These are phyloP conservation scores for Globisporangium paroecandrum DNA, from an alignment of 352 stramenopile species.

Conservation along the genomic window DNA sequence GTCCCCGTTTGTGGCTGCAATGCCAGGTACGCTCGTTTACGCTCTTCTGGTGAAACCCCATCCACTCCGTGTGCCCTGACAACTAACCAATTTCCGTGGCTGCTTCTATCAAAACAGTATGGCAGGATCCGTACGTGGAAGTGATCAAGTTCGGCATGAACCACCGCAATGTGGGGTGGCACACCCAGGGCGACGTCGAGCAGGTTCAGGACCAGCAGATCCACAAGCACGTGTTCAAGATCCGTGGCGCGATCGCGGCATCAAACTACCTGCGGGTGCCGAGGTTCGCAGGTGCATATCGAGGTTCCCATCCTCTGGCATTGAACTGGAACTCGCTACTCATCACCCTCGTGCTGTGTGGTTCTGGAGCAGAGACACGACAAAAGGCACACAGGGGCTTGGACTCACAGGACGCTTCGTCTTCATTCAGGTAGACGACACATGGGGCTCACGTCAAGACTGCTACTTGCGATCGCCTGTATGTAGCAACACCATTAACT, in stretches of 20 bases:
- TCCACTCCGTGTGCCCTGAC: neutral
- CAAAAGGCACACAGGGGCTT: slow-evolving; percentile 50
- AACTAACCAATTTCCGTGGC: neutral
- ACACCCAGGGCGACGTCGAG: slow-evolving; percentile 63
- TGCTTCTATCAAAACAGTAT: slow-evolving; percentile 34
- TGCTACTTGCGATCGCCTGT: neutral
- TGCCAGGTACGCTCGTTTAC: slow-evolving; percentile 25
- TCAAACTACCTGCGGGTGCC: slow-evolving; percentile 76
- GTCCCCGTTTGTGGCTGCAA: slow-evolving; percentile 24
- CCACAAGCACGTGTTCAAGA: slow-evolving; percentile 76
- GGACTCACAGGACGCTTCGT: slow-evolving; percentile 63
- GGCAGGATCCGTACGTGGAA: slow-evolving; percentile 86
- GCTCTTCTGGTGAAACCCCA: neutral
- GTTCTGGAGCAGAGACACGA: slow-evolving; percentile 27
- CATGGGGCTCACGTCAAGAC: neutral
- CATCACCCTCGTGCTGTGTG: neutral
- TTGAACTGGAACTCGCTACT: neutral
- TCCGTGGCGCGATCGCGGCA: slow-evolving; percentile 66
- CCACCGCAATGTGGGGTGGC: slow-evolving; percentile 49
- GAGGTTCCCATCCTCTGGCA: neutral
- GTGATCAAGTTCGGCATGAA: slow-evolving; percentile 77
- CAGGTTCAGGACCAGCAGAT: slow-evolving; percentile 60
- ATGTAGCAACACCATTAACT: neutral
- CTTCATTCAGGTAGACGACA: slow-evolving; percentile 56
- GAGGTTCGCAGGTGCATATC: slow-evolving; percentile 21